Evolutionary conservation across 257 asterid species (phyloP), one percentile per base, ranked within the genome.

Genomic region (Gardenia jasminoides): DNA sequence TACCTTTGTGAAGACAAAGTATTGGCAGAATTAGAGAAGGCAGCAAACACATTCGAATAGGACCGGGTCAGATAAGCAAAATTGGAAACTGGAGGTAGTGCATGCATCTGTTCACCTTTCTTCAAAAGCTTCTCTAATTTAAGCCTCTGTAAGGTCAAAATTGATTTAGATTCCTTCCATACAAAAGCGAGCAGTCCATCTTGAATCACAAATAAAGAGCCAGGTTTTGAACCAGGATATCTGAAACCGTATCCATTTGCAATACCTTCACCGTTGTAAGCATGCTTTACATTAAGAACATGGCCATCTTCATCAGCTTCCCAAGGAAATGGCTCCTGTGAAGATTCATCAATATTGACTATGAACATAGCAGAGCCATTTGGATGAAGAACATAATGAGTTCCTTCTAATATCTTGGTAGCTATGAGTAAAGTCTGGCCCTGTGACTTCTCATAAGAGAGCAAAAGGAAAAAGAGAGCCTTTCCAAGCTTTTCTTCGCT

Each of bases 351-450:
- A 44, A 80, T 68, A 67, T 91, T 84, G 66, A 91, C 98, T 72
- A 87, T 86, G 84, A 93, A 93, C 98, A 93, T 92, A 82, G 98
- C 92, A 17, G 98, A 93, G 47, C 98, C 98, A 85, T 93, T 93
- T 54, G 98, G 98, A 86, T 92, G 93, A 88, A 91, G 79, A 71
- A 92, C 97, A 76, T 90, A 92, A 78, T 91, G 90, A 30, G 97
- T 93, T 3, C 98, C 98, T 86, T 93, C 96, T 80, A 93, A 81
- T 80, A 93, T 92, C 87, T 92, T 93, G 73, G 95, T 93, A 47
- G 92, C 97, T 61, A 92, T 89, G 58, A 93, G 89, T 76, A 72
- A 78, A 80, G 84, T 85, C 72, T 89, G 88, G 81, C 89, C 94
- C 78, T 89, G 92, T 10, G 92, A 85, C 84, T 91, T 92, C 78